These are phyloP conservation scores for Myxozyma geophila DNA, from an alignment of 805 yeast species.

Conservation along the genomic window DNA sequence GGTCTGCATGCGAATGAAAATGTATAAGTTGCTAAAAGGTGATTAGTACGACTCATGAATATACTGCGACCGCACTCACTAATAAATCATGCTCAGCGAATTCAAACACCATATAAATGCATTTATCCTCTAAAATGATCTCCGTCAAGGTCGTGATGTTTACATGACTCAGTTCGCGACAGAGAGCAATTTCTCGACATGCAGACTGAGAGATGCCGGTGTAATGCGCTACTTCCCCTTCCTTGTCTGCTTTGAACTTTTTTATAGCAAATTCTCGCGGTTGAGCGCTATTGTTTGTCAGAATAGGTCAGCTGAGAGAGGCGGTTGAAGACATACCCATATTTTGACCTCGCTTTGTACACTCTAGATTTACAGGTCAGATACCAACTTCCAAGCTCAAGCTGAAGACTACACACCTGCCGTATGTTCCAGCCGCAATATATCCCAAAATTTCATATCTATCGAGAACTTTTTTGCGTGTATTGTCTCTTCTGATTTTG, in stretches of 20 bases:
- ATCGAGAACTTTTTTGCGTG: conserved; percentile 74
- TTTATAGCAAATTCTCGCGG: conserved; percentile 75
- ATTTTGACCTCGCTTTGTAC: conserved; percentile 75
- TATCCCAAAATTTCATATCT: conserved; percentile 90
- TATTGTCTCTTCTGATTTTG: conserved; percentile 64
- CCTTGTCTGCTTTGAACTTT: conserved; percentile 92
- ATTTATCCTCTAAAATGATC: conserved; percentile 82
- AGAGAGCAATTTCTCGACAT: conserved; percentile 92
- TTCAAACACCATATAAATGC: conserved; percentile 93
- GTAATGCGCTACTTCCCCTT: conserved; percentile 84
- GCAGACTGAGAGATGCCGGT: conserved; percentile 97
- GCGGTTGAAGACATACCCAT: conserved; percentile 29
- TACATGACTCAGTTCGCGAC: conserved; percentile 79
- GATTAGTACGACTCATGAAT: not conserved
- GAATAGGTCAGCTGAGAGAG: not conserved
- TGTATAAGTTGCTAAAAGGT: conserved; percentile 76
- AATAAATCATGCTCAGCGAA: conserved; percentile 94
- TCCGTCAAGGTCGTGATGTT: conserved; percentile 82
- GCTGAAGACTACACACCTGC: conserved; percentile 45
- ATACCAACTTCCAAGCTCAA: not conserved
- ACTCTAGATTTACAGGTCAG: conserved; percentile 52
- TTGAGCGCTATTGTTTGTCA: not conserved
- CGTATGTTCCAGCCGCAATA: conserved; percentile 98
- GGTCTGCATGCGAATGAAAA: conserved; percentile 88
- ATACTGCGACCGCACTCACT: conserved; percentile 2